Conservation (phyloP, 2,329 filamentous ascomycete genomes). For the Aureobasidium sp. region DNA sequence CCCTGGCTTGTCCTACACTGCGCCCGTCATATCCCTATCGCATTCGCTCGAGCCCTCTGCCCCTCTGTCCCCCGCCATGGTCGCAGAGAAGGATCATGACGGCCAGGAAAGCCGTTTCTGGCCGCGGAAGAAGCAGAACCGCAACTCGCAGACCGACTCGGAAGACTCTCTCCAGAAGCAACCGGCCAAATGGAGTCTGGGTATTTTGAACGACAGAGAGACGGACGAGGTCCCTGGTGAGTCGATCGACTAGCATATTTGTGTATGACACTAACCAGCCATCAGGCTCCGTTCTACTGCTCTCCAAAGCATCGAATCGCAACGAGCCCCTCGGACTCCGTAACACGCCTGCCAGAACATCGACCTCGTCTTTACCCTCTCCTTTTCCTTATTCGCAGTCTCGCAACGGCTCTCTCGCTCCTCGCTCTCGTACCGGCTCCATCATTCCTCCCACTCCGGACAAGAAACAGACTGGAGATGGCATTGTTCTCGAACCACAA, state of each 20-base stretch:
- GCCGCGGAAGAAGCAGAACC: constrained; percentile 47
- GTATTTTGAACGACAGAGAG: constrained; percentile 70
- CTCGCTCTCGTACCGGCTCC: constrained; percentile 8
- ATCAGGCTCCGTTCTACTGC: constrained; percentile 52
- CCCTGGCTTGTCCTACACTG: not conserved
- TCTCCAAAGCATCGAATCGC: constrained; percentile 46
- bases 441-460: constrained; percentile 20
- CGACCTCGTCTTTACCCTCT: constrained; percentile 18
- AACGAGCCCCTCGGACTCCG: constrained; percentile 55
- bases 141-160: constrained; percentile 22
- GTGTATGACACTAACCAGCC: not conserved
- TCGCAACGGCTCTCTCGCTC: not conserved
- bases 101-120: not conserved
- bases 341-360: constrained; percentile 49
- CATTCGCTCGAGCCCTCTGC: not conserved
- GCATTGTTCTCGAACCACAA: constrained; percentile 84
- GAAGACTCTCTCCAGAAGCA: constrained; percentile 11
- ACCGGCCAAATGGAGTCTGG: constrained; percentile 49
- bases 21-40: not conserved
- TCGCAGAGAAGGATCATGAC: not conserved
- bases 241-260: constrained; percentile 17
- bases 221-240: constrained; percentile 83
- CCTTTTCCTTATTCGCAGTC: constrained; percentile 15
- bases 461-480: constrained; percentile 72
- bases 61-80: not conserved